phyloP scores from a whole-genome alignment of 306 rosid genomes.

The Prosopis cineraria region DNA sequence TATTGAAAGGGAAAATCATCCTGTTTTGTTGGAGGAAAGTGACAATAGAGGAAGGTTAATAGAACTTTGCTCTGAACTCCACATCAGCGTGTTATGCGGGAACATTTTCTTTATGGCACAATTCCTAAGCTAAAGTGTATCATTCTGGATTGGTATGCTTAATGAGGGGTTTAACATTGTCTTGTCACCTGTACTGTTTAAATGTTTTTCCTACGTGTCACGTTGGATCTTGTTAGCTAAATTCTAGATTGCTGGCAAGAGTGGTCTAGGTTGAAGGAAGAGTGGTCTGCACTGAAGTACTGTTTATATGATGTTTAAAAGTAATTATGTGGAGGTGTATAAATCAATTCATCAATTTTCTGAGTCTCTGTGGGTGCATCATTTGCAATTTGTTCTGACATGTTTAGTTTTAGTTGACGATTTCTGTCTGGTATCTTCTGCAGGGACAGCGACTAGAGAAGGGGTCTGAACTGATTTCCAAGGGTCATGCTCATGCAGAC shows the following conservation, averaged over 20 bases:
- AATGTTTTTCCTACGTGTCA: not conserved
- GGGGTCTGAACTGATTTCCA: conserved; percentile 25
- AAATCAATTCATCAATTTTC: not conserved
- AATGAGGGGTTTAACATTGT: not conserved
- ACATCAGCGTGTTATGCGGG: not conserved
- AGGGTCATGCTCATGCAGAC: conserved; percentile 38
- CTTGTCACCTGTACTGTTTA: not conserved
- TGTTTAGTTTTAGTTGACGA: conserved; percentile 28
- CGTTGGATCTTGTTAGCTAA: not conserved
- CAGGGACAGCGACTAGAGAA: conserved; percentile 43
- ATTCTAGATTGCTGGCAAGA: not conserved
- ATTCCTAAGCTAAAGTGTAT: not conserved
- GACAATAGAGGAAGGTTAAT: not conserved
- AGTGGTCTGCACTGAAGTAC: not conserved
- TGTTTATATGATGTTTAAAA: not conserved
- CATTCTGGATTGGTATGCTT: not conserved
- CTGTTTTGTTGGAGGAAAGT: not conserved
- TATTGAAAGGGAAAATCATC: not conserved
- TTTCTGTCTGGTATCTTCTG: conserved; percentile 36
- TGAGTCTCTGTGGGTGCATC: conserved; percentile 17
- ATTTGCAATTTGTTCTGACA: not conserved
- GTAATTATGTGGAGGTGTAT: not conserved
- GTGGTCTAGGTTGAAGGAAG: no score
- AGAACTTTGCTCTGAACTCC: not conserved
- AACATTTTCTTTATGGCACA: not conserved